These are phyloP conservation scores for Tanozyma kutaoensis DNA, from an alignment of 805 yeast species.

Conservation along the genomic window DNA sequence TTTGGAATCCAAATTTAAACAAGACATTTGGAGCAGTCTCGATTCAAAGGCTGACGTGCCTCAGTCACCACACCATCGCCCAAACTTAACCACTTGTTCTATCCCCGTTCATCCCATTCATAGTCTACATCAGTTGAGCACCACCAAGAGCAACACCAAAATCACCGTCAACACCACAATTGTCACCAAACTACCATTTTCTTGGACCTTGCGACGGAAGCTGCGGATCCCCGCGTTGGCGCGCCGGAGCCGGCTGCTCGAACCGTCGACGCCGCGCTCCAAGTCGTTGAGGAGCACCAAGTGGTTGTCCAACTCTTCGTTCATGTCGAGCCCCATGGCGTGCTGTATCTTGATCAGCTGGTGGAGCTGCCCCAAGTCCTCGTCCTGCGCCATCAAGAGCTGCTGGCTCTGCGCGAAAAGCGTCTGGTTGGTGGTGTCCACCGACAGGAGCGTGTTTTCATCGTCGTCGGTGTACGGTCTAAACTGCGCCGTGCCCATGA, in stretches of 20 bases:
- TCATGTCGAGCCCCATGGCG: slow-evolving; percentile 23
- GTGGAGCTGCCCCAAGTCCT: slow-evolving; percentile 19
- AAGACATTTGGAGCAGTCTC: no score
- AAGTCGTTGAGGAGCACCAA: slow-evolving; percentile 25
- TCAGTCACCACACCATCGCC: neutral
- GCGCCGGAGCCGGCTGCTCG: slow-evolving; percentile 15
- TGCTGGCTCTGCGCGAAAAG: slow-evolving; percentile 30
- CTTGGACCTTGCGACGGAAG: slow-evolving; percentile 20
- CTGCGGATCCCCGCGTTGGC: slow-evolving; percentile 17
- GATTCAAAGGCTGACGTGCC: no score
- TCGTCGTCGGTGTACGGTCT: slow-evolving; percentile 21
- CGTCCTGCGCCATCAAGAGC: slow-evolving; percentile 23
- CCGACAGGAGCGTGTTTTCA: slow-evolving; percentile 8
- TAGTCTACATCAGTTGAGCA: slow-evolving; percentile 14
- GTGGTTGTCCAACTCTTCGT: slow-evolving; percentile 28
- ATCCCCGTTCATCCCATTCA: neutral
- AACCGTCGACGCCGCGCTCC: slow-evolving; percentile 25
- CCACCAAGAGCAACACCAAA: slow-evolving; percentile 24
- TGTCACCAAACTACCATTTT: slow-evolving; percentile 30
- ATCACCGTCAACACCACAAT: slow-evolving; percentile 27
- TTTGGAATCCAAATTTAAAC: no score
- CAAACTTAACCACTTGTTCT: neutral
- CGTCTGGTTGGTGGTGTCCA: slow-evolving; percentile 21
- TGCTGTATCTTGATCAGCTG: slow-evolving; percentile 21
- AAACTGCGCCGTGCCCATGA: slow-evolving; percentile 21